phyloP scores from a whole-genome alignment of 2,329 filamentous ascomycete species.

The Calonectria naviculata region DNA sequence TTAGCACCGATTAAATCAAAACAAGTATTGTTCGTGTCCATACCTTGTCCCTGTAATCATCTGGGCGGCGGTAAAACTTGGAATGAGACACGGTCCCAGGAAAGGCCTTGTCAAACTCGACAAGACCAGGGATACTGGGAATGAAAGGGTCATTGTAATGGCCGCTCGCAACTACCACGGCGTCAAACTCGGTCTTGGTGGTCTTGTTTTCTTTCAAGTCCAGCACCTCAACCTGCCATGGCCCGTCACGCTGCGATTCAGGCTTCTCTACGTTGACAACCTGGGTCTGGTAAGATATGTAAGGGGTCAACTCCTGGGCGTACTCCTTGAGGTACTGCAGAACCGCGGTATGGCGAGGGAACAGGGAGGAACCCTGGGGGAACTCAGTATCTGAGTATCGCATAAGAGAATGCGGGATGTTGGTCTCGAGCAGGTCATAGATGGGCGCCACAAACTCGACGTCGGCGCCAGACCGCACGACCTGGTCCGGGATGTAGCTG shows the following conservation, averaged over 20 bases:
- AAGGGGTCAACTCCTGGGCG: slow-evolving; percentile 65
- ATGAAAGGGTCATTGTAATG: slow-evolving; percentile 72
- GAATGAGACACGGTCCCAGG: slow-evolving; percentile 69
- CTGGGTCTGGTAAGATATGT: slow-evolving; percentile 72
- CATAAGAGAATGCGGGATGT: slow-evolving; percentile 81
- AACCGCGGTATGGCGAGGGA: slow-evolving; percentile 73
- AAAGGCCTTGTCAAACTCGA: slow-evolving; percentile 60
- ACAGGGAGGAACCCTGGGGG: slow-evolving; percentile 68
- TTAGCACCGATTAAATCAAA: background rate
- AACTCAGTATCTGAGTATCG: slow-evolving; percentile 73
- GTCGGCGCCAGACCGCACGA: slow-evolving; percentile 37
- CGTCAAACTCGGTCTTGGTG: slow-evolving; percentile 62
- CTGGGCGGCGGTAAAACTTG: slow-evolving; percentile 71
- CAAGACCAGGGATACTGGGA: slow-evolving; percentile 66
- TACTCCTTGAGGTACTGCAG: slow-evolving; percentile 74
- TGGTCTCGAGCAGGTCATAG: slow-evolving; percentile 79
- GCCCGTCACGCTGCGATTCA: slow-evolving; percentile 3
- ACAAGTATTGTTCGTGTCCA: background rate
- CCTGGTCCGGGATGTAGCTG: slow-evolving; percentile 55
- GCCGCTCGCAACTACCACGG: slow-evolving; percentile 70
- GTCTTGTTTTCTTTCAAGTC: slow-evolving; percentile 42
- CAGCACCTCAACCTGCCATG: slow-evolving; percentile 58
- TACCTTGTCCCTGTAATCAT: slow-evolving; percentile 47
- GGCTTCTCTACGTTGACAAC: slow-evolving; percentile 58
- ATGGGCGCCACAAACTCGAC: slow-evolving; percentile 75